Evolutionary conservation across 164 flowering plant species (phyloP).

Genomic region (Kingdonia uniflora): DNA sequence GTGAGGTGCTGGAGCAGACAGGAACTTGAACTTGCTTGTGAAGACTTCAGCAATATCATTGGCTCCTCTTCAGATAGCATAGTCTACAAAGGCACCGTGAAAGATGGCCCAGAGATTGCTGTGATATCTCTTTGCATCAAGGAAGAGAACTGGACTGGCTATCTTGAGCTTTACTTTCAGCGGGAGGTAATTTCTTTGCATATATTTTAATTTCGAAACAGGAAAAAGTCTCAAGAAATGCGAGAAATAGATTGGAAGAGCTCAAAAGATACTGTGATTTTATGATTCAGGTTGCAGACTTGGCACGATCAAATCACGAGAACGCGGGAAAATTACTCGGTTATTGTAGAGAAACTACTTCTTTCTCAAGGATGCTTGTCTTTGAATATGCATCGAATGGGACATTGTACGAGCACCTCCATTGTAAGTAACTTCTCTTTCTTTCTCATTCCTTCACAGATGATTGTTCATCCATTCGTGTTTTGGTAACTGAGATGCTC

Average conservation of each 20-base stretch:
- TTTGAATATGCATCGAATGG: conserved; percentile 95
- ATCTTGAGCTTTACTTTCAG: conserved; percentile 82
- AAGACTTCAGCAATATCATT: conserved; percentile 97
- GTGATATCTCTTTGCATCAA: conserved; percentile 81
- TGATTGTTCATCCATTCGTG: neutral
- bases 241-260: neutral
- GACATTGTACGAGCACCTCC: conserved; percentile 86
- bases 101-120: conserved; percentile 89
- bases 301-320: conserved; percentile 75
- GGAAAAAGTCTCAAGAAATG: neutral
- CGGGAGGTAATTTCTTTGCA: conserved; percentile 46
- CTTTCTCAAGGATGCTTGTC: conserved; percentile 91
- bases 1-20: conserved; percentile 60
- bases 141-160: conserved; percentile 83
- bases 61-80: conserved; percentile 89
- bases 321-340: conserved; percentile 76
- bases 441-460: neutral
- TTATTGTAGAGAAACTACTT: conserved; percentile 69
- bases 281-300: conserved; percentile 71
- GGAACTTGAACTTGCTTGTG: conserved; percentile 96
- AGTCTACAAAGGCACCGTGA: conserved; percentile 79
- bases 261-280: neutral
- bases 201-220: too few relatives aligned
- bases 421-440: conserved; percentile 46
- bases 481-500: conserved; percentile 3